Base-by-base conservation (phyloP, 2,329 filamentous ascomycete species). In the Trichoderma afroharzianum region DNA sequence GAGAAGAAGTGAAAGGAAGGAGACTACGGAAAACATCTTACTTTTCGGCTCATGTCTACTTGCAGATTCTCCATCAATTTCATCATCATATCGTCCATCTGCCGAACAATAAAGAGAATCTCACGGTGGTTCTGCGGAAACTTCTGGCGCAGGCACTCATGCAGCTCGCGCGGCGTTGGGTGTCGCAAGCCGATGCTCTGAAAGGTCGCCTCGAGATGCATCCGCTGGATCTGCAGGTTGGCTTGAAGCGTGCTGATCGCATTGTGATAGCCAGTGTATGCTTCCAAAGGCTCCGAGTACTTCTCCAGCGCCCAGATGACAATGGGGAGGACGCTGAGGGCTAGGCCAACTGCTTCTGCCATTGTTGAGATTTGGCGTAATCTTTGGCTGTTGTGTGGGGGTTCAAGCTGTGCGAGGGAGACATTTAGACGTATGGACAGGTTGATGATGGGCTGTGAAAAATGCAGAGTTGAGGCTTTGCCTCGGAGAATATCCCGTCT, bases 161-260 rank as follows among this genome's bases (percentile, higher is more conserved):
- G 58, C 43, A 70, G 32, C 58, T 70, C 68, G 30, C 68, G 68
- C 15, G 68, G 59, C 30, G 58, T 70, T 2, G 68, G 68, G 18
- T 70, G 39, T 32, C 59, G 68, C 58, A 70, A 26, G 30, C 68
- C 68, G 11, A 70, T 63, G 58, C 68, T 63, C 24, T 39, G 43
- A 39, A 70, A 62, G 18, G 68, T 70, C n/a, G 58, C 58, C 58
- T 70, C 68, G 43, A 70, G 68, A 47, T 70, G 68, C 68, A 70
- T 70, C 21, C 59, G 30, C 43, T 70, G 68, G 58, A 70, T 70
- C 58, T 70, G 68, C 26, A 70, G 68, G 28, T 70, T 70, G 58
- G 68, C 68, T 11, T 70, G 68, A 11, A 70, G 68, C 39, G 28
- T 70, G 32, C 68, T 55, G 30, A 70, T 63, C 7, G 68, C 68